Percentiles rank a stretch among this genome's conserved stretches.
phyloP scores from a whole-genome alignment of 345 rosid species.

The Aquilaria yunnanensis region DNA sequence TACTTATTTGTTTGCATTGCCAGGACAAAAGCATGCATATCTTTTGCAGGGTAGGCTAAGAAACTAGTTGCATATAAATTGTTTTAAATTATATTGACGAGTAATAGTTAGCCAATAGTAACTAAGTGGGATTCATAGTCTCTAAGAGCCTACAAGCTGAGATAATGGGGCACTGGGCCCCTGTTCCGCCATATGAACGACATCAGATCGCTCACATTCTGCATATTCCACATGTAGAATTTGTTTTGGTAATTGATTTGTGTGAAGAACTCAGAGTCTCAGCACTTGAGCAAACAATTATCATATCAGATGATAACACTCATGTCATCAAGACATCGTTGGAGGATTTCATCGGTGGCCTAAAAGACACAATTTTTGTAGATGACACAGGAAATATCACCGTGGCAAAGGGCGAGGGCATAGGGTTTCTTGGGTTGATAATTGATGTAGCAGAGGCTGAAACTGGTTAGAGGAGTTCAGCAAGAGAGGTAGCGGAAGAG shows the following conservation, averaged over 20 bases:
- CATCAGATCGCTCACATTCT: slow-evolving; percentile 28
- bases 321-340: slow-evolving; percentile 34
- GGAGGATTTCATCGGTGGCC: slow-evolving; percentile 32
- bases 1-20: no score
- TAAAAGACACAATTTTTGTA: slow-evolving; percentile 31
- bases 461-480: slow-evolving; percentile 24
- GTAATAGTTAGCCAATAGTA: no score
- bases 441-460: slow-evolving; percentile 21
- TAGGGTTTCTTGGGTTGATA: slow-evolving; percentile 19
- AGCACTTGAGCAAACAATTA: slow-evolving; percentile 50
- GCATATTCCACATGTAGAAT: slow-evolving; percentile 25
- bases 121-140: no score
- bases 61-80: no score
- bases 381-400: slow-evolving; percentile 34
- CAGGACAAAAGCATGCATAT: no score
- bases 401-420: slow-evolving; percentile 48
- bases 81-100: no score
- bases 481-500: slow-evolving; percentile 23
- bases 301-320: slow-evolving; percentile 43
- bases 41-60: no score
- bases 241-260: slow-evolving; percentile 30
- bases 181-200: no score
- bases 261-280: slow-evolving; percentile 35
- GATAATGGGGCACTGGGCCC: no score
- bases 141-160: no score